phyloP scores from a whole-genome alignment of 768 basidiomycete species.

The Lentinula aciculospora region DNA sequence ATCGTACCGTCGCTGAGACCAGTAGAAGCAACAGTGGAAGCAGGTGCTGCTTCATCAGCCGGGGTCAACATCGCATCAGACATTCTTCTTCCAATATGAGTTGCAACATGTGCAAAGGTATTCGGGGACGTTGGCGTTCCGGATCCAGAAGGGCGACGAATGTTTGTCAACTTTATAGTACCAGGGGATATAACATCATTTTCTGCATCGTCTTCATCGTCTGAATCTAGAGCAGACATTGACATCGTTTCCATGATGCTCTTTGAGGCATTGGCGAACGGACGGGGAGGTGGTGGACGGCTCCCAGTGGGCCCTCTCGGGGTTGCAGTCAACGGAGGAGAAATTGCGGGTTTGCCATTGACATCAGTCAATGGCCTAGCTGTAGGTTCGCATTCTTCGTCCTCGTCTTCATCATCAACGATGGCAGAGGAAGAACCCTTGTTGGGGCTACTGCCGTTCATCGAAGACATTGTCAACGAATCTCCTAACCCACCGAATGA shows the following conservation, averaged over 20 bases:
- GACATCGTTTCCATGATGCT: slow-evolving; percentile 35
- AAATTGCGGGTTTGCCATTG: background rate
- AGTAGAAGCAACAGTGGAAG: background rate
- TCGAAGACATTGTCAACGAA: slow-evolving; percentile 29
- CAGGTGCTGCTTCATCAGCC: background rate
- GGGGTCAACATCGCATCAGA: slow-evolving; percentile 34
- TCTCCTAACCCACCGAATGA: slow-evolving; percentile 22
- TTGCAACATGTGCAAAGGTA: slow-evolving; percentile 24
- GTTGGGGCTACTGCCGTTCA: background rate
- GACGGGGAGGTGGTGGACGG: slow-evolving; percentile 9
- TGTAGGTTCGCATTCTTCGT: slow-evolving; percentile 14
- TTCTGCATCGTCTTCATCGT: slow-evolving; percentile 27
- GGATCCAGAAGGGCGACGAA: background rate
- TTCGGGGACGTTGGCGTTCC: background rate
- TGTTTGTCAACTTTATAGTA: background rate
- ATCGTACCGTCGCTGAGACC: background rate
- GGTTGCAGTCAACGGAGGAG: slow-evolving; percentile 5
- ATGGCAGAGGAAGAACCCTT: background rate
- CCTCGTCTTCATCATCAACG: slow-evolving; percentile 6
- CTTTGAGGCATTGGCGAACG: slow-evolving; percentile 20
- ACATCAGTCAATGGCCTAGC: slow-evolving; percentile 6
- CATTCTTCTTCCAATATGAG: slow-evolving; percentile 32
- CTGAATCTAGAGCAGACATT: slow-evolving; percentile 48
- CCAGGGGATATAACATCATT: background rate
- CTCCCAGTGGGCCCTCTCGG: slow-evolving; percentile 5